phyloP scores from a whole-genome alignment of 140 eudicot species.

The Stevia rebaudiana region DNA sequence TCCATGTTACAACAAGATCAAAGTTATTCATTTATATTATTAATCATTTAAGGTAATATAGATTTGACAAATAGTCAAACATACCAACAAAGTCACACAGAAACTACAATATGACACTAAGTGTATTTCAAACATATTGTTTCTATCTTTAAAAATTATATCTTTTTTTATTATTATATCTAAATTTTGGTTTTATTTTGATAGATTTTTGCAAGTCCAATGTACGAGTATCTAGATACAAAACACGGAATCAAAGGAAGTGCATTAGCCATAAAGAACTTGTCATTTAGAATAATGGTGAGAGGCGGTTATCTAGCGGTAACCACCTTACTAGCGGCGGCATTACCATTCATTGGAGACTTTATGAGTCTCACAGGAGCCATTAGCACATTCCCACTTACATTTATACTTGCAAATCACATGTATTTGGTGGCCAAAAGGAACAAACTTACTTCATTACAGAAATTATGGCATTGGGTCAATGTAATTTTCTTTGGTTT shows the following conservation, averaged over 20 bases:
- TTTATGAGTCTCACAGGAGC: conserved; percentile 96
- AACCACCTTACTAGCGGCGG: conserved; percentile 69
- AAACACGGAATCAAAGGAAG: conserved; percentile 71
- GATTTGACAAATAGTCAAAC: neutral
- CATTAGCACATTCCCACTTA: conserved; percentile 82
- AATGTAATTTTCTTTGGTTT: conserved; percentile 59
- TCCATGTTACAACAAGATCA: neutral
- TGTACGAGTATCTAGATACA: conserved; percentile 91
- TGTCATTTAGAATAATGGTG: conserved; percentile 54
- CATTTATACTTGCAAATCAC: conserved; percentile 91
- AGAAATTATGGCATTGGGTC: conserved; percentile 84
- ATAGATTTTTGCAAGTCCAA: conserved; percentile 95
- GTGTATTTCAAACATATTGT: neutral
- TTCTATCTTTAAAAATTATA: too few relatives aligned
- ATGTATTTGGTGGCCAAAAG: conserved; percentile 80
- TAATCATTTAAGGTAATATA: neutral
- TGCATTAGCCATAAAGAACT: conserved; percentile 51
- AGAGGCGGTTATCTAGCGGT: conserved; percentile 70
- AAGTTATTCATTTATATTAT: neutral
- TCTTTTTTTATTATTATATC: too few relatives aligned
- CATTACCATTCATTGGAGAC: conserved; percentile 87
- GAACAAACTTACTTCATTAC: conserved; percentile 41
- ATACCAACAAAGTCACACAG: neutral
- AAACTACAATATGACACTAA: neutral
- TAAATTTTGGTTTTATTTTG: neutral